Conservation (phyloP, 2,329 filamentous ascomycete genomes). For the Dissoconium aciculare region DNA sequence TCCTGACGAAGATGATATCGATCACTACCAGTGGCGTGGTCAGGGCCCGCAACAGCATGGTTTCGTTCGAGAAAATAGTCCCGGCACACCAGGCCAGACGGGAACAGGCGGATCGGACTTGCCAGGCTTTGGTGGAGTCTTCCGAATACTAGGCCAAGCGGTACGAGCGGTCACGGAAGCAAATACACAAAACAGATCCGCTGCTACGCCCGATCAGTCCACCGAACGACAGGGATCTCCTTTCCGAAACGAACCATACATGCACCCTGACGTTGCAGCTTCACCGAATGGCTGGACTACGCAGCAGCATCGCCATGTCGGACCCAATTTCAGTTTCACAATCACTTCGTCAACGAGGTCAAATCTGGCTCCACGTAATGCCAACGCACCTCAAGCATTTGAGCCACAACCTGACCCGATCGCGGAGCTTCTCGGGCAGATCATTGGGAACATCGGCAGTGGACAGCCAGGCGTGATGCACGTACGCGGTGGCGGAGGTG, state of each 20-base stretch:
- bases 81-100: constrained; percentile 9
- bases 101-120: constrained; percentile 7
- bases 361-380: constrained; percentile 36
- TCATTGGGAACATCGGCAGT: constrained; percentile 21
- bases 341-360: constrained; percentile 18
- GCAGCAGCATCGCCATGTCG: constrained; percentile 10
- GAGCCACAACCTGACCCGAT: constrained; percentile 22
- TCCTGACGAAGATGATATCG: constrained; percentile 33
- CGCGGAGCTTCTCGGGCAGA: constrained; percentile 20
- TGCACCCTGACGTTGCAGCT: not conserved
- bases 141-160: constrained; percentile 1
- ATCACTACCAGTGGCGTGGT: constrained; percentile 17
- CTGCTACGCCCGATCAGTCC: constrained; percentile 8
- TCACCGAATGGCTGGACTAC: not conserved
- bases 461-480: constrained; percentile 2
- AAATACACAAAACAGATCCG: too few species aligned
- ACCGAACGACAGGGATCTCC: constrained; percentile 8
- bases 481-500: not conserved
- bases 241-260: constrained; percentile 1
- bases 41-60: not conserved
- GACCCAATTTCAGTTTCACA: constrained; percentile 18
- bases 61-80: constrained; percentile 22
- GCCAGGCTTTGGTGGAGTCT: constrained; percentile 2
- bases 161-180: too few species aligned
- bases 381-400: constrained; percentile 34